These are phyloP conservation scores for Berkeleyomyces rouxiae DNA, from an alignment of 2,329 filamentous ascomycete species.

Conservation along the genomic window DNA sequence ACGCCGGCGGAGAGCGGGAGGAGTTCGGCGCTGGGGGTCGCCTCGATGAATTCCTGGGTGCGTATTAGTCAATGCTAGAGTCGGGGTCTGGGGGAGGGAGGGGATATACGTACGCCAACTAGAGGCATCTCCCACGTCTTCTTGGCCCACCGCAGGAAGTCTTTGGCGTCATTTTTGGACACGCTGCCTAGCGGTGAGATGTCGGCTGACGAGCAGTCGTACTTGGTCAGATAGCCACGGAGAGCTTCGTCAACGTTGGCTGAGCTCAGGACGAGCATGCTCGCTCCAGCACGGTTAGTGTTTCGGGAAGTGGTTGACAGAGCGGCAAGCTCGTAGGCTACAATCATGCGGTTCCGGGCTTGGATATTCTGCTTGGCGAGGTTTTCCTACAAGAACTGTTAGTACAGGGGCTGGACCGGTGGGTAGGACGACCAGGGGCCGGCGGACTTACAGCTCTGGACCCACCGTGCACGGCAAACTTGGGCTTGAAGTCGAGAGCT, in stretches of 20 bases:
- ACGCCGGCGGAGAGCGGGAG: slow-evolving; percentile 25
- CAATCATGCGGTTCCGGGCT: slow-evolving; percentile 46
- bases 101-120: slow-evolving; percentile 24
- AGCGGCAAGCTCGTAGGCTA: slow-evolving; percentile 46
- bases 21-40: slow-evolving; percentile 37
- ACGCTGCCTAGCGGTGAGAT: slow-evolving; percentile 39
- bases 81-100: background rate
- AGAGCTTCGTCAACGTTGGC: slow-evolving; percentile 40
- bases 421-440: background rate
- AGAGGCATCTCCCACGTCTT: slow-evolving; percentile 43
- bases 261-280: slow-evolving; percentile 44
- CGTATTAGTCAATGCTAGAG: background rate
- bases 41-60: slow-evolving; percentile 38
- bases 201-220: slow-evolving; percentile 26
- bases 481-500: slow-evolving; percentile 19
- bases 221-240: slow-evolving; percentile 35
- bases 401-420: background rate
- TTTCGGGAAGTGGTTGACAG: slow-evolving; percentile 42
- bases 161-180: slow-evolving; percentile 46
- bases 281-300: slow-evolving; percentile 32
- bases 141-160: slow-evolving; percentile 43
- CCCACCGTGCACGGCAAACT: slow-evolving; percentile 41
- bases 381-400: slow-evolving; percentile 29
- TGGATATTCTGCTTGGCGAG: slow-evolving; percentile 53
- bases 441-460: slow-evolving; percentile 20